Evolutionary conservation across 108 stramenopile species (phyloP).

Genomic region (Pelagomonas calceolata): DNA sequence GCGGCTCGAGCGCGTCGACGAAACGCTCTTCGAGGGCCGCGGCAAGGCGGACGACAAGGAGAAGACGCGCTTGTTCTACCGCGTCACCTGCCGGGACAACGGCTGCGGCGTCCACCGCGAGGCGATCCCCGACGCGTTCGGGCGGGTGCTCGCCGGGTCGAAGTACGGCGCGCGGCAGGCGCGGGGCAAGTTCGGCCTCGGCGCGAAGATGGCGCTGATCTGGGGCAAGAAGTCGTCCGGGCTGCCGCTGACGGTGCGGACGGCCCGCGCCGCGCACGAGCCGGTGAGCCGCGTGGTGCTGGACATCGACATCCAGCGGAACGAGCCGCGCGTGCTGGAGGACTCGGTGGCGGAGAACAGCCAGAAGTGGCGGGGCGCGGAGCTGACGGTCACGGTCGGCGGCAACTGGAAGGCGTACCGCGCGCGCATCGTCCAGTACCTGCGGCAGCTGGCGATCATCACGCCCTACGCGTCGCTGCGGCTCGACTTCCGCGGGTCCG

Average conservation of each 20-base stretch:
- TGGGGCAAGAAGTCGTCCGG: constrained; percentile 89
- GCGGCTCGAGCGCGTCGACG: constrained; percentile 1
- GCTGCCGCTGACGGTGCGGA: constrained; percentile 63
- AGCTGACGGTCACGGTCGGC: constrained; percentile 67
- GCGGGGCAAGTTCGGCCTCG: constrained; percentile 89
- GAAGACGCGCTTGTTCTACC: constrained; percentile 44
- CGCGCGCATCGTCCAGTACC: constrained; percentile 69
- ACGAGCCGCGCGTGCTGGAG: constrained; percentile 12
- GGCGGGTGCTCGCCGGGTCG: constrained; percentile 75
- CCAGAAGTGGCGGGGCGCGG: constrained; percentile 61
- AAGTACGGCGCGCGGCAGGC: constrained; percentile 94
- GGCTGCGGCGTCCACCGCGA: constrained; percentile 90
- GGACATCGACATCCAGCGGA: constrained; percentile 69
- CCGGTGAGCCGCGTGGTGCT: constrained; percentile 63
- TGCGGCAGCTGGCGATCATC: constrained; percentile 89
- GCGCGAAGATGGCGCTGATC: constrained; percentile 95
- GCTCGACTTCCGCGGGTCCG: constrained; percentile 42
- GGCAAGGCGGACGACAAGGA: constrained; percentile 23
- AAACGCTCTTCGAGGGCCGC: not conserved
- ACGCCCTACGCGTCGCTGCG: constrained; percentile 80
- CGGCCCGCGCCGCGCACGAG: constrained; percentile 3
- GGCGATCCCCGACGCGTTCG: constrained; percentile 75
- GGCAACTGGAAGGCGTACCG: constrained; percentile 87
- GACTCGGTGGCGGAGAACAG: not conserved
- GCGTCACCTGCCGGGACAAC: constrained; percentile 73